Base-by-base conservation (phyloP, 441 rosid genomes). In the Flueggea neowawraea region DNA sequence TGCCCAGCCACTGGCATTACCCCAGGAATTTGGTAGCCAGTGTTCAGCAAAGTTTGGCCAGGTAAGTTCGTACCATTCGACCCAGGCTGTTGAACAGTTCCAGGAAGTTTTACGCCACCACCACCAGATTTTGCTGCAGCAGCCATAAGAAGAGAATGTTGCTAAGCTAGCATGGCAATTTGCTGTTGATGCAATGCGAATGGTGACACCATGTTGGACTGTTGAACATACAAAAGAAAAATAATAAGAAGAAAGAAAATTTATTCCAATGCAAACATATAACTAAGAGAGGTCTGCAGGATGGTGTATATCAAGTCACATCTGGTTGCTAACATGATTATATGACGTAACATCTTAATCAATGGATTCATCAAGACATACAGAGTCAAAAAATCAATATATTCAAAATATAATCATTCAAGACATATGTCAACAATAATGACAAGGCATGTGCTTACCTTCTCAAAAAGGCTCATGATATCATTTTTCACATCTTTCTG, bases 401-500 rank as follows among this genome's bases (percentile, higher is more conserved):
- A 3, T 36, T 36, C 7, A 36, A 36, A 36, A 36, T 36, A 8
- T 22, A 36, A 36, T 5, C 6, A 36, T 36, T 36, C 4, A 36
- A 36, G 9, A 36, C 4, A 36, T 0, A 5, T 36, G 7, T 36
- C 7, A 36, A 36, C 9, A 3, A 36, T 0, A 36, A 8, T 3
- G 41, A 5, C 1, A 36, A 36, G 9, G 4, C 41, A n/a, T n/a
- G 41, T 36, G 41, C 4, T 14, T 80, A 91, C 99, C 98, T 91
- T 95, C 78, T 91, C 99, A 75, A 95, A 95, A 58, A 95, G 94
- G 87, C 98, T 90, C 97, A 95, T 90, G 52, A 95, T 95, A 76
- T 91, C 99, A 74, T 73, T 87, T 81, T 87, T 95, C 45, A 88
- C 80, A 65, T 95, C 98, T 78, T 90, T 90, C 74, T 80, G 82